Base-by-base conservation (phyloP, 2,329 filamentous ascomycete species). In the Akanthomyces lecanii region DNA sequence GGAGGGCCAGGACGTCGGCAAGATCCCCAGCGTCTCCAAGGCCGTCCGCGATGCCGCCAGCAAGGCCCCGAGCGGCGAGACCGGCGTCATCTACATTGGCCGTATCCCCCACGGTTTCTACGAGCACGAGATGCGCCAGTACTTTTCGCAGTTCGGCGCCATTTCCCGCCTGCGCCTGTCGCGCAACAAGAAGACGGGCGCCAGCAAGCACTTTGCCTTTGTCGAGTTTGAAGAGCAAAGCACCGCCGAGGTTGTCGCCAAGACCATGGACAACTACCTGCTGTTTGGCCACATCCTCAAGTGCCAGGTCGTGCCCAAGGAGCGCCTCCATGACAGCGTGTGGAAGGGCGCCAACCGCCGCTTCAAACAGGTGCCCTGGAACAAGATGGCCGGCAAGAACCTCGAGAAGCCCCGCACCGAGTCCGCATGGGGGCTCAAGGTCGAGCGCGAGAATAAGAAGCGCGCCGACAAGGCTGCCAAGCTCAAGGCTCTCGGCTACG, bases 261-360 rank as follows among this genome's bases (percentile, higher is more conserved):
- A 92, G 78, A 97, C 95, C 25, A 99, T 99, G 95, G 87, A 97
- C 81, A 96, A 93, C 78, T 99, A 99, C 77, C 86, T 98, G 45
- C 84, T 99, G 72, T 98, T 97, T 75, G 91, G 92, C 6, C 94
- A 97, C 74, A 90, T 98, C 66, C 82, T 99, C 69, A 94, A 96
- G 77, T 94, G 93, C 77, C 90, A 91, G 73, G 80, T 87, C 28
- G 84, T 97, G 4, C 86, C 91, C 4, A 79, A 86, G 63, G 91
- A 90, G 65, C 87, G 93, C 72, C 80, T 97, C 50, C 91, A 96
- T 73, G 83, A 87, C 28, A 83, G 91, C 65, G 80, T 97, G 60
- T 98, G 92, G 86, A 92, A 95, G 78, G 92, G 92, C 44, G 91
- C 92, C 71, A 94, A 96, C 76, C 87, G 86, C 71, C 89, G 93